Conservation (phyloP, 805 yeast species). For the Schwanniomyces sp. region DNA sequence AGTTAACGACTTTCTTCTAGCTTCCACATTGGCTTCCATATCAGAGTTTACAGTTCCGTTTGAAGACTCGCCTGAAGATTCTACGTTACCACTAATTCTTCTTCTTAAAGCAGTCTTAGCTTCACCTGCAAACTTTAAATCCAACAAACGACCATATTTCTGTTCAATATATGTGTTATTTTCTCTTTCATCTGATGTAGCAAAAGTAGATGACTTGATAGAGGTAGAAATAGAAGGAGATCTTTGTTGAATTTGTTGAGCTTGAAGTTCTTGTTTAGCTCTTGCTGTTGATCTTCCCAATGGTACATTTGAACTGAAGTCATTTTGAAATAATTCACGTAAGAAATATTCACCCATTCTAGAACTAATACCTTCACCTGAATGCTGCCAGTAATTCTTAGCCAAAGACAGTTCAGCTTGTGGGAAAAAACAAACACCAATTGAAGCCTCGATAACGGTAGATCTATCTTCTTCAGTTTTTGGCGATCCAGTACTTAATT, state of each 20-base stretch:
- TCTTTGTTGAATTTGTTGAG: conserved; percentile 27
- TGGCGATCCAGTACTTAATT: conserved; percentile 72
- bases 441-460: conserved; percentile 60
- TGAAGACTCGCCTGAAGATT: conserved; percentile 25
- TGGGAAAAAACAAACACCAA: conserved; percentile 81
- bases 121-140: conserved; percentile 68
- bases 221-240: conserved; percentile 33
- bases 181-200: conserved; percentile 44
- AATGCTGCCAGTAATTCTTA: conserved; percentile 92
- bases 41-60: conserved; percentile 9
- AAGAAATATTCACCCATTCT: conserved; percentile 83
- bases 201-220: conserved; percentile 17
- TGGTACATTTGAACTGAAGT: conserved; percentile 1
- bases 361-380: conserved; percentile 96
- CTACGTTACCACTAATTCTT: conserved; percentile 70
- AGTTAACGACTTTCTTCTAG: conserved; percentile 31
- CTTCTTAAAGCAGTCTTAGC: conserved; percentile 75
- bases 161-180: conserved; percentile 75
- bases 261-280: conserved; percentile 36
- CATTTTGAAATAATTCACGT: conserved; percentile 48
- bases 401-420: conserved; percentile 58
- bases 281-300: conserved; percentile 3
- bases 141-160: conserved; percentile 86
- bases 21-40: conserved; percentile 28
- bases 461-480: conserved; percentile 56